phyloP scores from a whole-genome alignment of 345 rosid genomes.

The Raphanus raphanistrum region DNA sequence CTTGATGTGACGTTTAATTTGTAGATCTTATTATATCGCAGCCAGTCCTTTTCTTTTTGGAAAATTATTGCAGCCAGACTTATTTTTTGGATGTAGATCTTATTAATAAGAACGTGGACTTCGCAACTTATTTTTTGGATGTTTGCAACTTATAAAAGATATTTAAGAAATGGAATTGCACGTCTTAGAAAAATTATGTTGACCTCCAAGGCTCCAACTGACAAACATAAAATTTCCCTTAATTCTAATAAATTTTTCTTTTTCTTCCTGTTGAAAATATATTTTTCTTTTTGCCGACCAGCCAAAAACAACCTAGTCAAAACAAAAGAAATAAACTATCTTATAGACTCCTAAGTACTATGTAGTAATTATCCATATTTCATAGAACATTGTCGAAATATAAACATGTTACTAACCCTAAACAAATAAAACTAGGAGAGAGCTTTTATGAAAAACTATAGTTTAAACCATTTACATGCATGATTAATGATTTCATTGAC shows the following conservation, averaged over 20 bases:
- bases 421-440: not conserved
- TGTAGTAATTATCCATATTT: not conserved
- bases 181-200: not conserved
- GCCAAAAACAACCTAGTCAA: not conserved
- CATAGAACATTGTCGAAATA: not conserved
- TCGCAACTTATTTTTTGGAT: not conserved
- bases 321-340: not conserved
- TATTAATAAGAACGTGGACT: not conserved
- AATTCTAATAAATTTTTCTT: not conserved
- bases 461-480: constrained; percentile 3
- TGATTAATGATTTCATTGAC: constrained; percentile 6
- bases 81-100: no score
- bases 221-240: not conserved
- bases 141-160: not conserved
- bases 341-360: not conserved
- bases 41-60: not conserved
- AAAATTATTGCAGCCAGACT: no score
- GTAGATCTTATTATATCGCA: not conserved
- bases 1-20: not conserved
- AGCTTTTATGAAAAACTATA: not conserved
- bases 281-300: not conserved
- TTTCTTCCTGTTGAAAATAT: not conserved
- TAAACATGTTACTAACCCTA: constrained; percentile 1
- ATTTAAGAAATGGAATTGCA: not conserved
- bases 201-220: not conserved